A percentile compares a stretch with the other conserved stretches of the same genome.
Conservation (phyloP, 2,329 filamentous ascomycete species). For the Huntiella moniliformis region DNA sequence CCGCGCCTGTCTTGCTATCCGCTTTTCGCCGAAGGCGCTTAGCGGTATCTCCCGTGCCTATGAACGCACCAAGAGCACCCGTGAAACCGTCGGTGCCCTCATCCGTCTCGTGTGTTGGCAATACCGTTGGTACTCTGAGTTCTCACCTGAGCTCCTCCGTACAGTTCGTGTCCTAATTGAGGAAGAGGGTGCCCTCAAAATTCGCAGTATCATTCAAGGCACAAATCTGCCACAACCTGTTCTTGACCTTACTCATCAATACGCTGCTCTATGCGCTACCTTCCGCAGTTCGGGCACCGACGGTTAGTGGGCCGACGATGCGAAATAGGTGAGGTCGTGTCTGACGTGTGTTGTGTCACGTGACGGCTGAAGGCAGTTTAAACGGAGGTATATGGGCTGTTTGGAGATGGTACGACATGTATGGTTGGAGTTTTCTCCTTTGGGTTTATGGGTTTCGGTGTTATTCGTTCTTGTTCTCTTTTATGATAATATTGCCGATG, state of each 20-base stretch:
- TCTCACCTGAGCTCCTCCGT: slow-evolving; percentile 77
- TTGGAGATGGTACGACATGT: too few species aligned
- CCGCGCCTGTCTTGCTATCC: slow-evolving; percentile 64
- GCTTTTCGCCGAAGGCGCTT: slow-evolving; percentile 87
- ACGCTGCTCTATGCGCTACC: slow-evolving; percentile 81
- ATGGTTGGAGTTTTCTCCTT: too few species aligned
- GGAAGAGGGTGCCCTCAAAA: slow-evolving; percentile 92
- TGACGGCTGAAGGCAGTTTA: too few species aligned
- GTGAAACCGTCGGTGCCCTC: slow-evolving; percentile 65
- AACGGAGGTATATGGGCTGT: too few species aligned
- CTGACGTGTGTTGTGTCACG: too few species aligned
- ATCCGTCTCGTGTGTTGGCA: slow-evolving; percentile 94
- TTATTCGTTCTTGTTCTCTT: too few species aligned
- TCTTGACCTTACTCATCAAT: slow-evolving; percentile 86
- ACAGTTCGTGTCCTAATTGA: slow-evolving; percentile 86
- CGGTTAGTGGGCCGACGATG: slow-evolving; percentile 29
- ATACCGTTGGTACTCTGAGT: slow-evolving; percentile 98
- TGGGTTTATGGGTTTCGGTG: too few species aligned
- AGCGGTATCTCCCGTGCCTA: slow-evolving; percentile 65
- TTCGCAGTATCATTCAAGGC: slow-evolving; percentile 90
- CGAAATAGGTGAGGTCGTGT: too few species aligned
- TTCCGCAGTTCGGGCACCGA: slow-evolving; percentile 91
- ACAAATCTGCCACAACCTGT: slow-evolving; percentile 87
- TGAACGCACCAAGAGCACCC: slow-evolving; percentile 58
- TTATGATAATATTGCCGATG: too few species aligned